Evolutionary conservation across 352 stramenopile genomes (phyloP), one percentile per base, ranked within the genome.

Genomic region (Aphanomyces stellatus): DNA sequence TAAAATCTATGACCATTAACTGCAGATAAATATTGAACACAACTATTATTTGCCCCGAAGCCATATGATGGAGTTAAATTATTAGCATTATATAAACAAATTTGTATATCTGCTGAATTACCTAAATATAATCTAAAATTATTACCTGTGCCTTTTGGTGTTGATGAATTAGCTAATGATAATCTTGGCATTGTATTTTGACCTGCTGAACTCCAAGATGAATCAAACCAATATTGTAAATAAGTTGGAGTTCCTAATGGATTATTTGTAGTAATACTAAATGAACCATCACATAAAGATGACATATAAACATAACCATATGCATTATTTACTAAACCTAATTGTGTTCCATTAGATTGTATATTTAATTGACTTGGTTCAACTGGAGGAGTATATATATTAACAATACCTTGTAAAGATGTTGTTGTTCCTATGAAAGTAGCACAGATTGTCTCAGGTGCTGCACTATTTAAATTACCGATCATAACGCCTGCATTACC

Each of bases 51-150:
- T 53, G 43, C 43, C 8, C 43, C 43, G n/a, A 43, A 43, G 17
- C 37, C 37, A 43, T 17, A 17, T 53, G 43, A 53, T 8, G 43
- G 43, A 53, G 13, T 53, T 28, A 53, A 27, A 53, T 53, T 53
- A 53, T 53, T 53, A 53, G 43, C 43, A 53, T 53, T 53, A 53
- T 53, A 53, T 27, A 17, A 53, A 53, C 43, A 53, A 28, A 53
- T 17, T 28, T 53, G 43, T 28, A 53, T 53, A 53, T 53, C 43
- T 28, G 43, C 43, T 22, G 43, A n/a, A 53, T 17, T 53, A 53
- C 43, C 43, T 53, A 53, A 53, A 53, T 53, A 53, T 28, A 53
- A 27, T 22, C 43, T 6, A 27, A 53, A 53, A 53, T 53, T 53
- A 27, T 53, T 27, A 28, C 43, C 43, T 53, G 43, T 53, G 6